Base-by-base conservation (phyloP, 1,139 yeast genomes). In the Chernovozyma aurita region DNA sequence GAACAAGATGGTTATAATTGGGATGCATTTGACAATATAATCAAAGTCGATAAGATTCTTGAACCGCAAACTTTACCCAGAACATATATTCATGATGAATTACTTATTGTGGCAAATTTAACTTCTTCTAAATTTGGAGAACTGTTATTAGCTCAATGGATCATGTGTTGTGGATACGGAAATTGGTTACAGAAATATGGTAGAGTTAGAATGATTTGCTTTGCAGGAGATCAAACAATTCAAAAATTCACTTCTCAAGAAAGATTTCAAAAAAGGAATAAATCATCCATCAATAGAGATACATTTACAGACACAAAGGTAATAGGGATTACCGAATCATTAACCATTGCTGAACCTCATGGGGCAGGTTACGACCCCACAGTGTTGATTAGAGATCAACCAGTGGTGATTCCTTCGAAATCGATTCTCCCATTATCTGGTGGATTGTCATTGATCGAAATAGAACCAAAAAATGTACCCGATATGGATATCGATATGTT, bases 161-260 rank as follows among this genome's bases (percentile, higher is more conserved):
- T 85, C 24, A 72, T 72, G 47, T 85, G 95, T 54, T 64, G 82
- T 30, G 78, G 76, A 1, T 73, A 81, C 52, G 68, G 73, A 34
- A 85, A 84, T 49, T 86, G 95, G 96, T 55, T 85, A 13, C 84
- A 80, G 46, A 65, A 68, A 44, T 84, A 73, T 53, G 95, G 95
- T 0, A 66, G 84, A 36, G 87, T 85, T 2, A 63, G 85, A 40
- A 76, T 85, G 80, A 59, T 86, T 14, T 51, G 84, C 24, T 73
- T 85, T 73, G 65, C 78, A 9, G 76, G 80, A 3, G 76, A 77
- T 17, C 40, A 58, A 1, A 73, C 85, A 0, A 90, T 90, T 1
- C 62, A 59, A 40, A 85, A 84, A 54, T 65, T 85, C 31, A 53
- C 80, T 38, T 74, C 85, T 0, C 66, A 63, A 0, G 67, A 76